A percentile compares a stretch with the other conserved stretches of the same genome.
Conservation (phyloP, 106 monocot genomes). For the Phalaenopsis aphrodite region DNA sequence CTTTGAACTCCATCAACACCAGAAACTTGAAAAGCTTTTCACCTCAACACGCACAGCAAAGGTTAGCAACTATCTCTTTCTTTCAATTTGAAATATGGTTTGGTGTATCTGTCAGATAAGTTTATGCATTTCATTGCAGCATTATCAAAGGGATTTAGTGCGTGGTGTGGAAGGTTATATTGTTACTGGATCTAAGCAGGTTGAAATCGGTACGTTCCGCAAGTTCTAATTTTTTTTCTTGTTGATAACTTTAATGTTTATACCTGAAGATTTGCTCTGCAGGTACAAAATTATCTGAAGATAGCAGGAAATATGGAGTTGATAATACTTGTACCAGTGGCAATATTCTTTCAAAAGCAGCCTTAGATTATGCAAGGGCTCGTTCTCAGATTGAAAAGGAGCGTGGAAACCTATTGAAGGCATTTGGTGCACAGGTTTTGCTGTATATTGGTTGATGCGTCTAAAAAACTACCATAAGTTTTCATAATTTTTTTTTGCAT, state of each 20-base stretch:
- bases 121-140: conserved; percentile 42
- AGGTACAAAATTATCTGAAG: conserved; percentile 91
- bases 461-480: background rate
- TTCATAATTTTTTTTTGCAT: background rate
- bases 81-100: background rate
- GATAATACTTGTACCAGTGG: conserved; percentile 96
- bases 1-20: conserved; percentile 29
- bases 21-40: conserved; percentile 74
- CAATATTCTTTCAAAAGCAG: conserved; percentile 78
- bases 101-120: background rate
- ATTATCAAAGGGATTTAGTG: conserved; percentile 97
- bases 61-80: conserved; percentile 25
- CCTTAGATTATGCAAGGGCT: conserved; percentile 59
- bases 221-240: background rate
- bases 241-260: background rate
- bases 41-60: conserved; percentile 87
- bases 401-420: conserved; percentile 79
- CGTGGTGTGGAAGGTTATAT: conserved; percentile 99
- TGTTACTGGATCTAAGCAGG: conserved; percentile 90
- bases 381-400: conserved; percentile 90
- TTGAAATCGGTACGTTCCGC: conserved; percentile 75
- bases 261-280: background rate
- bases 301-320: conserved; percentile 93
- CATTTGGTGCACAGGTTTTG: conserved; percentile 79
- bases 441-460: background rate